A percentile compares a stretch with the other conserved stretches of the same genome.
Evolutionary conservation across 208 protist genomes (phyloP).

Genomic region (Porcisia deanei): DNA sequence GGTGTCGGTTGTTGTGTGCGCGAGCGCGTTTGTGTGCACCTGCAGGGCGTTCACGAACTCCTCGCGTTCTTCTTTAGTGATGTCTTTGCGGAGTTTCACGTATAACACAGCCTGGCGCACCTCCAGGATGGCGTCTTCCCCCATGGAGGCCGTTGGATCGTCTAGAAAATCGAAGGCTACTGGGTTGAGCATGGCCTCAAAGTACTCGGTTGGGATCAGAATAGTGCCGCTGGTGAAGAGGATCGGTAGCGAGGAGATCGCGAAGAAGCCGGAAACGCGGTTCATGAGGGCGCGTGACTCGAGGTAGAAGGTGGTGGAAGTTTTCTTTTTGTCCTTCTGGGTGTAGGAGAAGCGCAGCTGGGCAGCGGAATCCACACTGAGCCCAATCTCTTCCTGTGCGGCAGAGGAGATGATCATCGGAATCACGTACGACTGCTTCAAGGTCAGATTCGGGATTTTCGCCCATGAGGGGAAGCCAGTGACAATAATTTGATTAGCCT

Average conservation of each 20-base stretch:
- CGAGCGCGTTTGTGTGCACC: conserved; percentile 56
- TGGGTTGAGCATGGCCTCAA: conserved; percentile 50
- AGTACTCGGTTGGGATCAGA: conserved; percentile 64
- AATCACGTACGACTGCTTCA: conserved; percentile 29
- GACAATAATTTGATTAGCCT: conserved; percentile 15
- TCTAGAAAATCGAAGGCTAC: conserved; percentile 38
- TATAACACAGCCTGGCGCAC: conserved; percentile 63
- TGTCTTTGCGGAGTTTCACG: conserved; percentile 48
- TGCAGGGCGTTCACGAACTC: conserved; percentile 86
- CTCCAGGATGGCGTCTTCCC: conserved; percentile 28
- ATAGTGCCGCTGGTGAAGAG: conserved; percentile 47
- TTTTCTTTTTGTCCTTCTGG: background rate
- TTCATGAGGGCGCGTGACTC: conserved; percentile 77
- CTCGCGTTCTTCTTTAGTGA: conserved; percentile 45
- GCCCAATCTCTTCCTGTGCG: conserved; percentile 38
- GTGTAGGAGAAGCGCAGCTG: conserved; percentile 58
- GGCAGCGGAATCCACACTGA: conserved; percentile 23
- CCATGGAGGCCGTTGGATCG: conserved; percentile 1
- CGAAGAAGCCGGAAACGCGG: conserved; percentile 87
- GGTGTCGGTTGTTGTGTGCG: conserved; percentile 54
- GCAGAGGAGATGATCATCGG: conserved; percentile 42
- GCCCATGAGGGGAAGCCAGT: conserved; percentile 13
- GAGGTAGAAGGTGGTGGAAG: conserved; percentile 45
- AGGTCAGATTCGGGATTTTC: conserved; percentile 15
- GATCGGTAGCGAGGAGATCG: conserved; percentile 60